Conservation (phyloP, 2,329 filamentous ascomycete genomes). For the Aspergillus intermedius region DNA sequence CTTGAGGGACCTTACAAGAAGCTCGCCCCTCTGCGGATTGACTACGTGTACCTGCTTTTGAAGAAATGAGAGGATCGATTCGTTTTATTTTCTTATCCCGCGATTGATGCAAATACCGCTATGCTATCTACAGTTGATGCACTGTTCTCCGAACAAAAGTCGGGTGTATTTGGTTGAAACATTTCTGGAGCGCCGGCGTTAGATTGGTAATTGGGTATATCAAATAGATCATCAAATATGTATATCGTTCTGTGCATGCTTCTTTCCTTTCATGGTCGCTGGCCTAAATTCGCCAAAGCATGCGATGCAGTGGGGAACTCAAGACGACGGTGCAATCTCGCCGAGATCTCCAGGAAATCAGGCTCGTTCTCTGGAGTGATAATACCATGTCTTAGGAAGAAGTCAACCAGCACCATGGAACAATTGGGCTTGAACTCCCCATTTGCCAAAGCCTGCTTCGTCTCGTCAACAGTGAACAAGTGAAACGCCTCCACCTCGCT, state of each 20-base stretch:
- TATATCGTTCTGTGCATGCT: conserved; percentile 2
- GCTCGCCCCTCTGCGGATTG: conserved; percentile 82
- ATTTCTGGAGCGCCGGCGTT: conserved; percentile 38
- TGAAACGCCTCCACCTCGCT: conserved; percentile 83
- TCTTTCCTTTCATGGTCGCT: not conserved
- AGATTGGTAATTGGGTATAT: conserved; percentile 31
- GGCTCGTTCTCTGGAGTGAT: conserved; percentile 72
- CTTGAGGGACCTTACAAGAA: conserved; percentile 95
- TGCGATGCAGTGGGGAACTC: conserved; percentile 65
- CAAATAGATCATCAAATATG: conserved; percentile 28
- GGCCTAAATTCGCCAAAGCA: conserved; percentile 8
- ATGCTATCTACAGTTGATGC: not conserved
- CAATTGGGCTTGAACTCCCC: conserved; percentile 93
- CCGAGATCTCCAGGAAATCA: conserved; percentile 67
- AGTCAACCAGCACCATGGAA: conserved; percentile 75
- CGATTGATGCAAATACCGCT: not conserved
- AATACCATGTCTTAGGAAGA: conserved; percentile 79
- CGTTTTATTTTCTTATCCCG: not conserved
- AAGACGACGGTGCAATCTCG: conserved; percentile 68
- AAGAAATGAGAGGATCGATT: conserved; percentile 62
- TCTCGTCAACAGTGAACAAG: conserved; percentile 69
- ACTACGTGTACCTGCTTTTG: conserved; percentile 85
- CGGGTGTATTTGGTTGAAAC: conserved; percentile 18
- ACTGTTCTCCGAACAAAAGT: conserved; percentile 15
- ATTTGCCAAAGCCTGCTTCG: conserved; percentile 60